Evolutionary conservation across 495 filamentous ascomycete species (phyloP).

Genomic region (Aspergillus heteromorphus): DNA sequence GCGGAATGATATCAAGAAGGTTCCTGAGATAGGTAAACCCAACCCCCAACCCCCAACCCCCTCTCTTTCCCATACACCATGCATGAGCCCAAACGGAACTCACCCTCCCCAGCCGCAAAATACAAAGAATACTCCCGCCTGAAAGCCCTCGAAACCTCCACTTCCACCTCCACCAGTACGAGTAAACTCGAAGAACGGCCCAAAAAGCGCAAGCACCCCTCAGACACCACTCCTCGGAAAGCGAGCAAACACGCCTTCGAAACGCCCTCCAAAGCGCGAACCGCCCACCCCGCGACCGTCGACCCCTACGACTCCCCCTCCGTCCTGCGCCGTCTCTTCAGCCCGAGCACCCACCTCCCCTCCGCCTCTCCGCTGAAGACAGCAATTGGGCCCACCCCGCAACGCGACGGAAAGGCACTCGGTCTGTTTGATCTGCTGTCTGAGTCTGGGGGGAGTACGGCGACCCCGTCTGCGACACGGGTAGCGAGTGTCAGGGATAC

Average conservation of each 20-base stretch:
- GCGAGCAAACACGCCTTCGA: constrained; percentile 29
- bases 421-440: constrained; percentile 87
- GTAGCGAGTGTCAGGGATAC: constrained; percentile 27
- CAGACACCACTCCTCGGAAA: constrained; percentile 30
- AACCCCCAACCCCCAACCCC: constrained; percentile 1
- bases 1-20: constrained; percentile 81
- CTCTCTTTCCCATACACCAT: background rate
- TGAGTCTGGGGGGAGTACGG: constrained; percentile 47
- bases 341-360: constrained; percentile 44
- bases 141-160: constrained; percentile 51
- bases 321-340: constrained; percentile 53
- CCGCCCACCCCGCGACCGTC: constrained; percentile 41
- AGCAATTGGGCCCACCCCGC: constrained; percentile 79
- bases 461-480: constrained; percentile 34
- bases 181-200: constrained; percentile 21
- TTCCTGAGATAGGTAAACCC: constrained; percentile 67
- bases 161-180: too few species aligned
- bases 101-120: constrained; percentile 58
- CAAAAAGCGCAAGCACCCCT: constrained; percentile 40
- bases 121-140: constrained; percentile 85
- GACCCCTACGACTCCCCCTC: constrained; percentile 58
- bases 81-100: background rate
- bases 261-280: constrained; percentile 44
- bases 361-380: constrained; percentile 32
- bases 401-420: constrained; percentile 78